Conservation (phyloP, 2,329 filamentous ascomycete species). For the Paramyrothecium sp. region DNA sequence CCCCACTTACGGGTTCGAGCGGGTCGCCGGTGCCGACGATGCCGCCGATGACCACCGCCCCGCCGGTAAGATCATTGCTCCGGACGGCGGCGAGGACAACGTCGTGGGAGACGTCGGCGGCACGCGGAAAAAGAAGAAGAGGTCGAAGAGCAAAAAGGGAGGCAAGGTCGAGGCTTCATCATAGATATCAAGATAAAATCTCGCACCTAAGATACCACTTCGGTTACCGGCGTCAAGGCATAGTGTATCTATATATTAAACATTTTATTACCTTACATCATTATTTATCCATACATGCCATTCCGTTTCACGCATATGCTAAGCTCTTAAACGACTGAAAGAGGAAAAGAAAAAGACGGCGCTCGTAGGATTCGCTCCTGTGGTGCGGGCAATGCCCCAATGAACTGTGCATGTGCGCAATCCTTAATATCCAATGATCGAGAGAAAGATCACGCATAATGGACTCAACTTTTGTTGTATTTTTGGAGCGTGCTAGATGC, state of each 20-base stretch:
- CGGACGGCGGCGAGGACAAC: slow-evolving; percentile 18
- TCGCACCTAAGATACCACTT: slow-evolving; percentile 1
- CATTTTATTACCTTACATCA: neutral
- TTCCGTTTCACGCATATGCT: too few relatives aligned
- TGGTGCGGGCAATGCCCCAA: too few relatives aligned
- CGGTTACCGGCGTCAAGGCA: neutral
- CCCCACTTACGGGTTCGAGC: slow-evolving; percentile 57
- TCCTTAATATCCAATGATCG: too few relatives aligned
- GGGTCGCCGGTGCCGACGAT: slow-evolving; percentile 25
- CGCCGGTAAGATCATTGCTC: slow-evolving; percentile 26
- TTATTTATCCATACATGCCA: neutral
- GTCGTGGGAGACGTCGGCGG: slow-evolving; percentile 25
- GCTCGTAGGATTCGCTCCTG: too few relatives aligned
- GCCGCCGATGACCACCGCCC: slow-evolving; percentile 25
- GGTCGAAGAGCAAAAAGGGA: slow-evolving; percentile 42
- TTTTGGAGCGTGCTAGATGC: too few relatives aligned
- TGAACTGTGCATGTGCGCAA: too few relatives aligned
- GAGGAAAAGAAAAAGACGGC: too few relatives aligned
- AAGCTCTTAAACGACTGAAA: too few relatives aligned
- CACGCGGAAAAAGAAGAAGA: slow-evolving; percentile 49
- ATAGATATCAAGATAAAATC: neutral
- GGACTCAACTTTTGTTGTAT: too few relatives aligned
- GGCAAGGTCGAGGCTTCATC: slow-evolving; percentile 20
- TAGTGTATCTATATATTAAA: neutral
- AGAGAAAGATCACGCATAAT: too few relatives aligned